Percentiles rank a stretch among this genome's conserved stretches.
Evolutionary conservation across 2,329 filamentous ascomycete species (phyloP).

Genomic region (Peltaster fructicola): DNA sequence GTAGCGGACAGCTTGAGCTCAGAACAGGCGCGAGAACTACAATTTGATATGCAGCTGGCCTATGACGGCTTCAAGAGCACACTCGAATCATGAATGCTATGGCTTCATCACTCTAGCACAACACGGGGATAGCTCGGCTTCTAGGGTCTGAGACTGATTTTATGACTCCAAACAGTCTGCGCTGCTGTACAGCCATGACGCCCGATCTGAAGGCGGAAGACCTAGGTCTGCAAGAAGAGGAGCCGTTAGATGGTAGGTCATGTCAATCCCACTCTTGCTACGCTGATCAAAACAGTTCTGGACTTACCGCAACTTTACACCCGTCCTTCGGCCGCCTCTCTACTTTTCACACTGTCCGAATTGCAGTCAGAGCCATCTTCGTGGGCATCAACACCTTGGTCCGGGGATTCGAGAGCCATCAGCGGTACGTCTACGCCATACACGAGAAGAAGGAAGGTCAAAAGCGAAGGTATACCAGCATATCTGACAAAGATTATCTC

Average conservation of each 20-base stretch:
- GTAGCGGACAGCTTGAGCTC: constrained; percentile 80
- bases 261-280: neutral
- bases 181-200: neutral
- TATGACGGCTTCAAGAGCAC: constrained; percentile 86
- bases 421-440: constrained; percentile 9
- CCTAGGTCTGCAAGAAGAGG: constrained; percentile 11
- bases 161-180: constrained; percentile 2
- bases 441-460: constrained; percentile 23
- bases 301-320: constrained; percentile 74
- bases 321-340: constrained; percentile 46
- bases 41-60: constrained; percentile 84
- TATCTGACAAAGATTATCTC: constrained; percentile 55
- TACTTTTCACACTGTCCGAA: constrained; percentile 48
- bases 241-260: constrained; percentile 15
- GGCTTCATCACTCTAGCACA: neutral
- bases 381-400: constrained; percentile 37
- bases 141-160: constrained; percentile 1
- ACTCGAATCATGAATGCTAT: constrained; percentile 23
- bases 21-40: constrained; percentile 72
- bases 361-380: constrained; percentile 50
- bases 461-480: constrained; percentile 34
- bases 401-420: constrained; percentile 9
- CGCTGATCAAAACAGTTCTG: constrained; percentile 31
- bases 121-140: constrained; percentile 3
- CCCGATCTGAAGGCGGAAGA: constrained; percentile 2